phyloP scores from a whole-genome alignment of 129 eudicot species.

The Saposhnikovia divaricata region DNA sequence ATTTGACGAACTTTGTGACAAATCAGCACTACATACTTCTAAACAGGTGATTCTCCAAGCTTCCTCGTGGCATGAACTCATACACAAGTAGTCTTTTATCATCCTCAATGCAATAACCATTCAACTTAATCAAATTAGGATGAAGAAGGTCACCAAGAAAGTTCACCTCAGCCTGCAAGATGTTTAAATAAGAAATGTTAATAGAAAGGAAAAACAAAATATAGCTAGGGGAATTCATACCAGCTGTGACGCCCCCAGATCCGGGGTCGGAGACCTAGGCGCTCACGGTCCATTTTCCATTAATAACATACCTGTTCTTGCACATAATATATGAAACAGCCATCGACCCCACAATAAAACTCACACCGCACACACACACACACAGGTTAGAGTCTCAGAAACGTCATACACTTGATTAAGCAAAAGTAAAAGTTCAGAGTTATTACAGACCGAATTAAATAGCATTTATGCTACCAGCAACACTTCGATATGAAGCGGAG shows the following conservation, averaged over 20 bases:
- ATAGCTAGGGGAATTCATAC: constrained; percentile 26
- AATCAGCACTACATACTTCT: constrained; percentile 50
- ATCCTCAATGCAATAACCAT: constrained; percentile 91
- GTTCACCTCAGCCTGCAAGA: constrained; percentile 79
- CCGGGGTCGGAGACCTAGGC: too few species aligned
- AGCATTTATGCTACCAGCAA: too few species aligned
- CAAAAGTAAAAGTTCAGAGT: too few species aligned
- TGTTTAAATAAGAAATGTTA: neutral
- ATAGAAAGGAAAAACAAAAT: neutral
- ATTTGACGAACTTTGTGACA: neutral
- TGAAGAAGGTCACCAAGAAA: constrained; percentile 95
- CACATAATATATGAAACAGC: too few species aligned
- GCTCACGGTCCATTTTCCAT: too few species aligned
- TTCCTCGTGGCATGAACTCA: constrained; percentile 96
- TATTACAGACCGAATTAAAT: too few species aligned
- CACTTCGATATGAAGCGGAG: too few species aligned
- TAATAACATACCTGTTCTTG: too few species aligned
- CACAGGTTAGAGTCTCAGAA: too few species aligned
- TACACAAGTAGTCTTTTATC: constrained; percentile 94
- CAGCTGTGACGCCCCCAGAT: constrained; percentile 97
- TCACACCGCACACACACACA: too few species aligned
- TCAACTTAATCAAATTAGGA: constrained; percentile 80
- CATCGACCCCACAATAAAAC: too few species aligned
- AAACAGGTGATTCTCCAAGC: constrained; percentile 93
- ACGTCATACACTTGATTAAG: too few species aligned